Evolutionary conservation across 345 rosid species (phyloP).

Genomic region (Eucalyptus fibrosa): DNA sequence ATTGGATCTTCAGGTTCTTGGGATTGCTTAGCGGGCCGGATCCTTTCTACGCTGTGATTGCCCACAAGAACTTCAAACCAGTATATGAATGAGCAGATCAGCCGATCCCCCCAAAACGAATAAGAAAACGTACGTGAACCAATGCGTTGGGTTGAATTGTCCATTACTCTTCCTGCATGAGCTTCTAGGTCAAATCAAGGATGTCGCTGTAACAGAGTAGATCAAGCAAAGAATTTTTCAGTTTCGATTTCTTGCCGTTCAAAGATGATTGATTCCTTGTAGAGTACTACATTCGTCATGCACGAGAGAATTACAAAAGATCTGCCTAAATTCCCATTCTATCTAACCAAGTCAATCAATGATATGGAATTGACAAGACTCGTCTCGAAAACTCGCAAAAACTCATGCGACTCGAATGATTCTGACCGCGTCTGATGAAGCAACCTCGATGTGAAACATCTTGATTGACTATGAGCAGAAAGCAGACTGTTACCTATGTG

Average conservation of each 20-base stretch:
- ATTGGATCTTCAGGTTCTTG: constrained; percentile 31
- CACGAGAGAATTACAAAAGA: background rate
- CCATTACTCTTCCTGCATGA: background rate
- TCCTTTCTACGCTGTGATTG: constrained; percentile 80
- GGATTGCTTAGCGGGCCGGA: constrained; percentile 52
- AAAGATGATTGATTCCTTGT: background rate
- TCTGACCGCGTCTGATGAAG: background rate
- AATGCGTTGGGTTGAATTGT: background rate
- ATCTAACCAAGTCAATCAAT: background rate
- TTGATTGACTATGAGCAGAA: background rate
- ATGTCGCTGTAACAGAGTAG: background rate
- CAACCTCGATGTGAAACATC: background rate
- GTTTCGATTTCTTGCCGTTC: background rate
- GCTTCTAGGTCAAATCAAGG: background rate
- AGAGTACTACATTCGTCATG: background rate
- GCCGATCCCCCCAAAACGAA: background rate
- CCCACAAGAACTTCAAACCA: constrained; percentile 81
- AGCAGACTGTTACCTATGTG: background rate
- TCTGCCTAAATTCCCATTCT: background rate
- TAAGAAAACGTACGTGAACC: background rate
- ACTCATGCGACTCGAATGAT: background rate
- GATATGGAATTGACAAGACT: background rate
- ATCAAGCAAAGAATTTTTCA: background rate
- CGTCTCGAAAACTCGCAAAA: background rate
- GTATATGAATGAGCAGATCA: constrained; percentile 19